Base-by-base conservation (phyloP, 2,329 filamentous ascomycete species). In the Colletotrichum aenigma region DNA sequence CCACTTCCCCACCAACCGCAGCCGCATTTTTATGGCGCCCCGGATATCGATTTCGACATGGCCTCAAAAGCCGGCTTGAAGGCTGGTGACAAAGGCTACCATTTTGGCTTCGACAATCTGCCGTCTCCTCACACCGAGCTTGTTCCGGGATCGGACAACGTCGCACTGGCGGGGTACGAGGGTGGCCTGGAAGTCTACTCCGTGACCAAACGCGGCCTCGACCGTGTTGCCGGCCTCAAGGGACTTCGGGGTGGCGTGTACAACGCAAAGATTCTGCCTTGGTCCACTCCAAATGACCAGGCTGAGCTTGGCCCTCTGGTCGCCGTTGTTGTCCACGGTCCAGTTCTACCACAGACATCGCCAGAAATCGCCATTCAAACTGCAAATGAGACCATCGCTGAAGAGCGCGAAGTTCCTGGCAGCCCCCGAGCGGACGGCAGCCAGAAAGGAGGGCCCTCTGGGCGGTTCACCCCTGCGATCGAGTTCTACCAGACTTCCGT, bases 401-500 rank as follows among this genome's bases (percentile, higher is more conserved):
- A 85, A 66, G 84, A 86, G 8, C 83, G 82, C 30, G 88, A 89
- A 75, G 84, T 85, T 71, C 78, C 87, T 67, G 81, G 85, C 70
- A 85, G 87, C 70, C 84, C 87, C 67, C 83, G 87, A 78, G 82
- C 85, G 6, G 84, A 85, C 24, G 81, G 81, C 71, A 80, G 84
- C 52, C 86, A 83, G 78, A 84, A 85, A 78, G 85, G 84, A 60
- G 81, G 79, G 61, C 79, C 80, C 71, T 79, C 83, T 69, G 85
- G 80, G 38, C 85, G 84, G 70, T 79, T 81, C 70, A 76, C 81
- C 52, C 78, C 85, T 52, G 79, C 83, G 7, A 87, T 93, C 74
- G 90, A 91, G 66, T 89, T 89, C 62, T 97, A 96, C 81, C 96
- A 98, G 84, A 98, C 96, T 0, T 93, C 94, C 1, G 95, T 98